Evolutionary conservation across 495 filamentous ascomycete genomes (phyloP).

Genomic region (Aspergillus campestris): DNA sequence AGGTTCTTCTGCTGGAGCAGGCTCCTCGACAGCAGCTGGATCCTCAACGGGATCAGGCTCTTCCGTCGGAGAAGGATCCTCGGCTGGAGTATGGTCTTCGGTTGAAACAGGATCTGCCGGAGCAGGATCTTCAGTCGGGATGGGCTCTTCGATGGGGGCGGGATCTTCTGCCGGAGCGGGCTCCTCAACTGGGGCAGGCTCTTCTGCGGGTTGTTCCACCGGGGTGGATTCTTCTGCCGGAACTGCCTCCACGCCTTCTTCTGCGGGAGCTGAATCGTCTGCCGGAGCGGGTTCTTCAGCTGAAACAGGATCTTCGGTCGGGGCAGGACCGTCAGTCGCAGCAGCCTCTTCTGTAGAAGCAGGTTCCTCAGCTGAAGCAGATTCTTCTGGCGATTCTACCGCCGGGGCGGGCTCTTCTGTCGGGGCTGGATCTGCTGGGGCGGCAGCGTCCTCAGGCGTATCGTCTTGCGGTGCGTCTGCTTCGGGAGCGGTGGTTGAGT

Average conservation of each 20-base stretch:
- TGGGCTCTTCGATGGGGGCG: not conserved
- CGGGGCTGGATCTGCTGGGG: constrained; percentile 6
- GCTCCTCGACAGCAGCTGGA: not conserved
- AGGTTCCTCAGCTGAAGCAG: constrained; percentile 2
- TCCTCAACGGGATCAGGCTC: not conserved
- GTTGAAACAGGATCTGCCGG: not conserved
- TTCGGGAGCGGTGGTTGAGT: not conserved
- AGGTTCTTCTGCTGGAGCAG: not conserved
- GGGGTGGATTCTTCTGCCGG: not conserved
- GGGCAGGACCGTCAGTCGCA: constrained; percentile 9
- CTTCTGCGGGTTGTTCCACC: constrained; percentile 3
- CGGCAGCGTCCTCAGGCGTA: constrained; percentile 1
- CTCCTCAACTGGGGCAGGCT: constrained; percentile 11
- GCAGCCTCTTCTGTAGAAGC: constrained; percentile 5
- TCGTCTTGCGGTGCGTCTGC: not conserved
- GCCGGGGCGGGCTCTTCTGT: constrained; percentile 9
- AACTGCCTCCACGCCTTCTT: not conserved
- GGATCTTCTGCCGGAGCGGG: not conserved
- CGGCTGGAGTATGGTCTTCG: not conserved
- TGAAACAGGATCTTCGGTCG: constrained; percentile 8
- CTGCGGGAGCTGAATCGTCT: not conserved
- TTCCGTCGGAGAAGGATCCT: not conserved
- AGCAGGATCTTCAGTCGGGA: not conserved
- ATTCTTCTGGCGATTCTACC: constrained; percentile 11
- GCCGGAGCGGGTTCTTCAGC: not conserved